Base-by-base conservation (phyloP, 306 rosid genomes). In the Quercus alba region DNA sequence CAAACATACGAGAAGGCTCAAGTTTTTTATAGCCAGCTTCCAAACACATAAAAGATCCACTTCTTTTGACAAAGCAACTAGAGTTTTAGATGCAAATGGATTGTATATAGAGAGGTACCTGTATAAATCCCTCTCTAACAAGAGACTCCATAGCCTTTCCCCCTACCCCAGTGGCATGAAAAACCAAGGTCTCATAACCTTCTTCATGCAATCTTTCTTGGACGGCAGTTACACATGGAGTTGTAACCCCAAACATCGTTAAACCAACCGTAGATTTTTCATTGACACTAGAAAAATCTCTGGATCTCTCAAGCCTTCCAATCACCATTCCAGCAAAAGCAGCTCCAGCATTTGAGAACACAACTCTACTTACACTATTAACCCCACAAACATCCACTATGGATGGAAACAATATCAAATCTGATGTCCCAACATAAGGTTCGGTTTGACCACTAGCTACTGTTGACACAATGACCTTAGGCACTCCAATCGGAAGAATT, bases 91-190 rank as follows among this genome's bases (percentile, higher is more conserved):
- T 41, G 55, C 51, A 58, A 31, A 66, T 58, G 56, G 51, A 73
- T 56, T 73, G 74, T 6, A 69, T 56, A 30, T 28, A 61, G 12
- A 61, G 12, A 72, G n/a, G 64, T 87, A 94, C 97, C 97, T 92
- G 92, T 73, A 94, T 88, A 78, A 92, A 87, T 66, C 95, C 98
- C 80, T 87, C 97, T 83, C 84, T 87, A 81, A 93, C 94, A 80
- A 94, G 85, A 81, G 87, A 84, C 89, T 94, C 97, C 98, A 94
- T 91, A n/a, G 97, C 98, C 81, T 86, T 91, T 41, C 98, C 98
- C 5, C 98, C 97, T 57, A 94, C 97, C 71, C 98, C 98, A 62
- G 97, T 94, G 35, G 97, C 94, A 84, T 94, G 98, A 79, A 94
- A 94, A 82, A 92, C 93, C 79, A 94, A 87, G 75, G 90, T 85